phyloP scores from a whole-genome alignment of 1,139 yeast species.

The Candida sanyaensis region DNA sequence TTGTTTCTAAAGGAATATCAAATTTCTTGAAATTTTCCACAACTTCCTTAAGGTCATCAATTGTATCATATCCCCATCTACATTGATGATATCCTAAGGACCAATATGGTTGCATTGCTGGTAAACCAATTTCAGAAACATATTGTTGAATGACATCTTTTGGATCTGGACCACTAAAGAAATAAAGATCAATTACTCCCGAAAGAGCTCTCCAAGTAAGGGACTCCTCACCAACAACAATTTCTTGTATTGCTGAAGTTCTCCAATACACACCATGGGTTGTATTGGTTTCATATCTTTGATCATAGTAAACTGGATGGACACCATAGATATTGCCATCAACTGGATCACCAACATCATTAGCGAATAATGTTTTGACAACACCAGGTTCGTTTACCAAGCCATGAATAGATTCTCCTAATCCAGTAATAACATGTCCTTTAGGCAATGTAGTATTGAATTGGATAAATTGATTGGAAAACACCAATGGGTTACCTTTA shows the following conservation, averaged over 20 bases:
- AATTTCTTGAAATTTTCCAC: slow-evolving; percentile 21
- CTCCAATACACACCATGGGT: slow-evolving; percentile 27
- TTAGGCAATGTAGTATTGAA: slow-evolving; percentile 28
- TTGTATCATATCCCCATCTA: slow-evolving; percentile 23
- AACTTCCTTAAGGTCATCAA: slow-evolving; percentile 19
- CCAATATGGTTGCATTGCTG: slow-evolving; percentile 26
- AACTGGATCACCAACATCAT: slow-evolving; percentile 24
- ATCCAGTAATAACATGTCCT: slow-evolving; percentile 27
- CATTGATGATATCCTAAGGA: slow-evolving; percentile 26
- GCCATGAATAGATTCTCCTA: slow-evolving; percentile 34
- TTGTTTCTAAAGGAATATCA: slow-evolving; percentile 24
- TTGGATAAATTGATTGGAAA: slow-evolving; percentile 32
- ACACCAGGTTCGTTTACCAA: slow-evolving; percentile 26
- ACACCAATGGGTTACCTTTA: slow-evolving; percentile 29
- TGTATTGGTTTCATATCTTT: slow-evolving; percentile 20
- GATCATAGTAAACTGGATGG: slow-evolving; percentile 25
- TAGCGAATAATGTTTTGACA: slow-evolving; percentile 26
- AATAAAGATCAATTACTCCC: slow-evolving; percentile 32
- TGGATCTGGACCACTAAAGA: slow-evolving; percentile 33
- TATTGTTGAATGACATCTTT: slow-evolving; percentile 29
- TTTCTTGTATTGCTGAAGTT: slow-evolving; percentile 24
- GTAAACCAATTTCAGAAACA: slow-evolving; percentile 23
- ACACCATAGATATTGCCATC: slow-evolving; percentile 27
- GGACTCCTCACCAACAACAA: slow-evolving; percentile 20
- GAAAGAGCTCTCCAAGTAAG: slow-evolving; percentile 29